These are phyloP conservation scores for Evernia prunastri DNA, from an alignment of 495 filamentous ascomycete species.

Conservation along the genomic window DNA sequence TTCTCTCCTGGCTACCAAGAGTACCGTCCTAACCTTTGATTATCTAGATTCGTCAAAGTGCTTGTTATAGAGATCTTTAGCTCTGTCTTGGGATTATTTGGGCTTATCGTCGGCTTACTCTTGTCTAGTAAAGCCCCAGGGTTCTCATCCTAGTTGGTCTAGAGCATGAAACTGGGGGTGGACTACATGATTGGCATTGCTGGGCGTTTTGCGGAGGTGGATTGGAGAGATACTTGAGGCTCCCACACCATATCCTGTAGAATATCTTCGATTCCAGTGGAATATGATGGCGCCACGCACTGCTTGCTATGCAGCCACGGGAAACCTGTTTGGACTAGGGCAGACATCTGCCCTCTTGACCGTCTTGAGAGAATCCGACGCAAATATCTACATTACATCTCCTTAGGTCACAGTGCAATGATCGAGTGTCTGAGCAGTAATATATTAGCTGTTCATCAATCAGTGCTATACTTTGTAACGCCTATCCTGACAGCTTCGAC, in stretches of 20 bases:
- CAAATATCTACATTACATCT: neutral
- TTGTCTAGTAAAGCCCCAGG: slow-evolving; percentile 73
- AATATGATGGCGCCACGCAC: neutral
- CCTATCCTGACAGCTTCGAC: neutral
- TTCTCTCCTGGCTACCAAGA: neutral
- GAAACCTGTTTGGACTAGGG: neutral
- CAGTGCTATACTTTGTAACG: neutral
- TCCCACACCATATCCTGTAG: neutral
- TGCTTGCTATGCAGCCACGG: neutral
- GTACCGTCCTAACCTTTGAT: slow-evolving; percentile 22
- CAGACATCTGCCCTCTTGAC: neutral
- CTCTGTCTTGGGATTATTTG: slow-evolving; percentile 95
- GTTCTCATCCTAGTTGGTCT: slow-evolving; percentile 40
- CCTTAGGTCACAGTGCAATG: neutral
- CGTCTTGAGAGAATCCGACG: neutral
- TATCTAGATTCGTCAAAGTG: slow-evolving; percentile 90
- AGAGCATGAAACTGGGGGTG: neutral
- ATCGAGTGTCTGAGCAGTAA: neutral
- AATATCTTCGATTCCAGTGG: neutral
- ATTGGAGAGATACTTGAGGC: neutral
- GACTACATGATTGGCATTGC: neutral
- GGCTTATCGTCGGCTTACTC: slow-evolving; percentile 88
- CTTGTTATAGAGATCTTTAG: slow-evolving; percentile 99
- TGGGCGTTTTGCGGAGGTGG: neutral
- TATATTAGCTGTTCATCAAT: neutral